Evolutionary conservation across 352 stramenopile species (phyloP).

Genomic region (Phytophthora pistaciae): DNA sequence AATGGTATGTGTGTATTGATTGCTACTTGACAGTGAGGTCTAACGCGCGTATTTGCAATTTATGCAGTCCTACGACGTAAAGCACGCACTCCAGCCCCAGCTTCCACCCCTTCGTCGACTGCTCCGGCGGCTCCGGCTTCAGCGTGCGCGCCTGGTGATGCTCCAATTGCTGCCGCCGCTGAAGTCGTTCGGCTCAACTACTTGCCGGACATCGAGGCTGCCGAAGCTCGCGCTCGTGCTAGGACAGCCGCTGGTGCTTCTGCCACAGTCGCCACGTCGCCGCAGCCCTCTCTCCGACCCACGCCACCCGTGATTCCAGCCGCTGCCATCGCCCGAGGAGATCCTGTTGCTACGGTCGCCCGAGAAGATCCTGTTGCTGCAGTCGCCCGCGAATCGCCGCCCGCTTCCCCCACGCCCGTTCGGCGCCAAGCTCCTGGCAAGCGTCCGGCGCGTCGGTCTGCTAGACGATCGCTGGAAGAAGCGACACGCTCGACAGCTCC

Average conservation of each 20-base stretch:
- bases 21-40: neutral
- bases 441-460: neutral
- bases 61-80: neutral
- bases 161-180: constrained; percentile 11
- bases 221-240: neutral
- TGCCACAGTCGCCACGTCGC: neutral
- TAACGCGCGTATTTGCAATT: neutral
- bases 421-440: neutral
- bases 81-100: neutral
- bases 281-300: neutral
- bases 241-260: neutral
- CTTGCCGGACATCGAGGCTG: neutral
- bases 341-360: neutral
- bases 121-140: neutral
- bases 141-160: neutral
- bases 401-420: no score
- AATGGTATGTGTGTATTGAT: constrained; percentile 1
- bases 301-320: neutral
- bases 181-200: constrained; percentile 1
- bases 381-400: neutral
- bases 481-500: neutral
- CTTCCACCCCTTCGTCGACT: neutral
- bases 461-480: neutral
- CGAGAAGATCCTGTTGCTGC: neutral
- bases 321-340: neutral